These are phyloP conservation scores for Potentilla sterilis DNA, from an alignment of 306 rosid genomes.

Conservation along the genomic window DNA sequence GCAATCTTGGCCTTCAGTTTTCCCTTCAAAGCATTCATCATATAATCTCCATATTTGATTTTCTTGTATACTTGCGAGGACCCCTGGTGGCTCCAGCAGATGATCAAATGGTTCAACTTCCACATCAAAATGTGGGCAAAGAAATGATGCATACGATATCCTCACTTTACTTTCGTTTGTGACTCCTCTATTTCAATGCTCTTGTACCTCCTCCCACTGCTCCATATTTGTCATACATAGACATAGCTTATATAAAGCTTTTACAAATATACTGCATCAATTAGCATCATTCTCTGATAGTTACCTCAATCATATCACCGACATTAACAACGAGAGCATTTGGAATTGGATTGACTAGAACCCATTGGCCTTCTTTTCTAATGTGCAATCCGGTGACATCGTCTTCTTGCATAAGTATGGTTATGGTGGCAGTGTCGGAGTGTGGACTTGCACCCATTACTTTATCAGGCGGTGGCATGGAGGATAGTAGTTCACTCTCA, in stretches of 20 bases:
- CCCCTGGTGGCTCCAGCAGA: background rate
- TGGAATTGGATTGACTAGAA: background rate
- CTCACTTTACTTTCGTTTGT: background rate
- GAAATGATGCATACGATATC: background rate
- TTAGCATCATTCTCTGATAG: too few species aligned
- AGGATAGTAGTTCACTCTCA: conserved; percentile 13
- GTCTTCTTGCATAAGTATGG: background rate
- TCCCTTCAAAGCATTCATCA: background rate
- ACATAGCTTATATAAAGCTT: too few species aligned
- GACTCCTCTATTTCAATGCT: background rate
- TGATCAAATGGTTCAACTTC: background rate
- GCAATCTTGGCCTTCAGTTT: background rate
- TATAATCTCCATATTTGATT: background rate
- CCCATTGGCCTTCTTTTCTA: too few species aligned
- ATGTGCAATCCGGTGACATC: background rate
- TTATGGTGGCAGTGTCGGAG: background rate
- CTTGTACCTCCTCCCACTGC: background rate
- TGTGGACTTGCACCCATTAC: background rate
- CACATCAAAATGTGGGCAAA: background rate
- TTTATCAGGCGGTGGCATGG: background rate
- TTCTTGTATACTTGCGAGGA: background rate
- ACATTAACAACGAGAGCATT: background rate
- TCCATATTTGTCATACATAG: background rate
- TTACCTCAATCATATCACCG: background rate
- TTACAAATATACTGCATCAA: too few species aligned